A percentile compares a stretch with the other conserved stretches of the same genome.
Conservation (phyloP, 495 filamentous ascomycete genomes). For the Aspergillus funiculosus region DNA sequence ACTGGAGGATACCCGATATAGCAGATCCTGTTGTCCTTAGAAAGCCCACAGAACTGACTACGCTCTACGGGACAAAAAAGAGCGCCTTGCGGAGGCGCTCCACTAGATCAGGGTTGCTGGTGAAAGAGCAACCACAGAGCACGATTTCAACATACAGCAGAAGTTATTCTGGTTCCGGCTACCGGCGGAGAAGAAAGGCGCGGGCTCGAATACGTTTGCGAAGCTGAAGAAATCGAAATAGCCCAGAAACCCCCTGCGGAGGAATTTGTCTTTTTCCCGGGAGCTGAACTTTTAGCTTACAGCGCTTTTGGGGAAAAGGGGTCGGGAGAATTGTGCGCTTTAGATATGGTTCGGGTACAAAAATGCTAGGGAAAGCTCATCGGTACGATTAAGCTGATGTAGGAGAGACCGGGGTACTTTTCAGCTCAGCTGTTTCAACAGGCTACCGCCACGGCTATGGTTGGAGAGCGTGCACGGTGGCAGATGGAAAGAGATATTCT, state of each 20-base stretch:
- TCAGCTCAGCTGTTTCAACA: conserved; percentile 48
- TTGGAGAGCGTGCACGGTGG: conserved; percentile 48
- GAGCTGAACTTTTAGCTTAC: conserved; percentile 44
- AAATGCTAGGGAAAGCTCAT: conserved; percentile 21
- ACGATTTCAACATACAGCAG: conserved; percentile 41
- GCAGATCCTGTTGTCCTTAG: conserved; percentile 30
- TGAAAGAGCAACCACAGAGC: conserved; percentile 21
- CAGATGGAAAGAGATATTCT: conserved; percentile 24
- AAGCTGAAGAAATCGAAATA: conserved; percentile 34
- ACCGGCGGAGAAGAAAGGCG: conserved; percentile 44
- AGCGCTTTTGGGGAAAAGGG: too few relatives aligned
- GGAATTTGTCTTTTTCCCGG: conserved; percentile 43
- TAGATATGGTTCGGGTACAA: background rate
- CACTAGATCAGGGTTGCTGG: conserved; percentile 24
- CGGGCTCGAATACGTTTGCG: conserved; percentile 41
- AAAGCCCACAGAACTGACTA: conserved; percentile 25
- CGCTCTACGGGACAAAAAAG: conserved; percentile 20
- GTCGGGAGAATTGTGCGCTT: too few relatives aligned
- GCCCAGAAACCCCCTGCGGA: conserved; percentile 38
- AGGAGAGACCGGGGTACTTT: conserved; percentile 44
- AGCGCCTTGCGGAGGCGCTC: conserved; percentile 15
- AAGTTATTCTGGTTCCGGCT: conserved; percentile 45
- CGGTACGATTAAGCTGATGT: conserved; percentile 50
- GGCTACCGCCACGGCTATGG: conserved; percentile 40
- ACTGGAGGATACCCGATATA: conserved; percentile 31